These are phyloP conservation scores for Lathyrus tuberosus DNA, from an alignment of 306 rosid genomes.

Conservation along the genomic window DNA sequence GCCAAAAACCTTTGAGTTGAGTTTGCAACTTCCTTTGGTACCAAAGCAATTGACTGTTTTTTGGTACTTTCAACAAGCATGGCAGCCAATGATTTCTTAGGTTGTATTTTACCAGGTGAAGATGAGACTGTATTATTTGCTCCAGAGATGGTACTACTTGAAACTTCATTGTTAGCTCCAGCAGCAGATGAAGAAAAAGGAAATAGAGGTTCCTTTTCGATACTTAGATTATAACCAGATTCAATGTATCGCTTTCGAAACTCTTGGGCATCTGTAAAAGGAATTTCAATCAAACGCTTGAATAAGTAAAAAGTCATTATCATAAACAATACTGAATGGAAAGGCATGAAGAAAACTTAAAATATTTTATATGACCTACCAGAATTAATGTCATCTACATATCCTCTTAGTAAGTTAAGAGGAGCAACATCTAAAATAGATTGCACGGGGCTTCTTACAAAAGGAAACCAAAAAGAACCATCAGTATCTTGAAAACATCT, in stretches of 20 bases:
- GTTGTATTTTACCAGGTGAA: slow-evolving; percentile 58
- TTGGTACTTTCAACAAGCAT: slow-evolving; percentile 85
- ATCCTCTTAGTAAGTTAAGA: slow-evolving; percentile 66
- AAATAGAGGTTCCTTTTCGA: slow-evolving; percentile 77
- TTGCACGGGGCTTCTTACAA: slow-evolving; percentile 57
- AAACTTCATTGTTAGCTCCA: slow-evolving; percentile 54
- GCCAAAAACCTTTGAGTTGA: slow-evolving; percentile 70
- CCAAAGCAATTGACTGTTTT: slow-evolving; percentile 87
- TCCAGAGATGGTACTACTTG: slow-evolving; percentile 44
- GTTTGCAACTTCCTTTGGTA: slow-evolving; percentile 78
- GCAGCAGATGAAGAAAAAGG: slow-evolving; percentile 55
- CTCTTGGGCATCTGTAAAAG: slow-evolving; percentile 67
- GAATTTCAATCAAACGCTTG: slow-evolving; percentile 45
- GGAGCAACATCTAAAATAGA: slow-evolving; percentile 83
- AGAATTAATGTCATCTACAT: slow-evolving; percentile 61
- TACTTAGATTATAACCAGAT: slow-evolving; percentile 49
- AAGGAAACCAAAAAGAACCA: slow-evolving; percentile 66
- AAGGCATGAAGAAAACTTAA: slow-evolving; percentile 36
- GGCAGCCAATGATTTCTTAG: slow-evolving; percentile 90
- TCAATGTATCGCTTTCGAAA: slow-evolving; percentile 65
- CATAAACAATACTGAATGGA: slow-evolving; percentile 33
- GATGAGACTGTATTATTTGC: slow-evolving; percentile 45
- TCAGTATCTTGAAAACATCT: slow-evolving; percentile 50
- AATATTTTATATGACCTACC: slow-evolving; percentile 55
- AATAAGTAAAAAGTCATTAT: slow-evolving; percentile 40